Conservation (phyloP, 495 filamentous ascomycete genomes). For the Penicillium flavigenum region DNA sequence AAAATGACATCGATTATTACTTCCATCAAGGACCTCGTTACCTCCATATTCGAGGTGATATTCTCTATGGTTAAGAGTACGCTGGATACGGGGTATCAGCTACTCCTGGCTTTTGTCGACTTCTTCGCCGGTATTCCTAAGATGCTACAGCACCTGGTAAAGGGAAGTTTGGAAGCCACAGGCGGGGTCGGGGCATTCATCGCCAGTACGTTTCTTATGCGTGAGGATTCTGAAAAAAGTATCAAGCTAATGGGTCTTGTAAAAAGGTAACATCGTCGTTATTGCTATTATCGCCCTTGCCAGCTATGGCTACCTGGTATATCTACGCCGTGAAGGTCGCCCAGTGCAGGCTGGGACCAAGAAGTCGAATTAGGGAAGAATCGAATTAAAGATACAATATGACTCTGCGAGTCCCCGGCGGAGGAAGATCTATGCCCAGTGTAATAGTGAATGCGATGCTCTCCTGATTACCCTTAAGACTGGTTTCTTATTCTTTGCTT, state of each 20-base stretch:
- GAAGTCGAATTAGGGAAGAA: conserved; percentile 16
- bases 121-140: conserved; percentile 11
- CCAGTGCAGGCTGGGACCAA: conserved; percentile 11
- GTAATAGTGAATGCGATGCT: too few relatives aligned
- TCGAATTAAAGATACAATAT: too few relatives aligned
- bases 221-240: background rate
- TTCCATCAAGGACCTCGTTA: conserved; percentile 22
- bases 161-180: conserved; percentile 12
- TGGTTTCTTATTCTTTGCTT: too few relatives aligned
- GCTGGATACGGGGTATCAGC: conserved; percentile 4
- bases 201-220: conserved; percentile 10
- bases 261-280: conserved; percentile 22
- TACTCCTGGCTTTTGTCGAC: conserved; percentile 7
- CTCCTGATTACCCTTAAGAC: too few relatives aligned
- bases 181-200: conserved; percentile 20
- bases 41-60: conserved; percentile 21
- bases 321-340: conserved; percentile 18
- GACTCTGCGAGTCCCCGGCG: too few relatives aligned
- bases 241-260: background rate
- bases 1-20: conserved; percentile 22
- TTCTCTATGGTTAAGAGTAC: conserved; percentile 15
- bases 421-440: too few relatives aligned
- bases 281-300: conserved; percentile 17
- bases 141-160: conserved; percentile 6
- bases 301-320: conserved; percentile 16